A percentile compares a stretch with the other conserved stretches of the same genome.
Conservation (phyloP, 352 stramenopile genomes). For the Phytopythium montanum region DNA sequence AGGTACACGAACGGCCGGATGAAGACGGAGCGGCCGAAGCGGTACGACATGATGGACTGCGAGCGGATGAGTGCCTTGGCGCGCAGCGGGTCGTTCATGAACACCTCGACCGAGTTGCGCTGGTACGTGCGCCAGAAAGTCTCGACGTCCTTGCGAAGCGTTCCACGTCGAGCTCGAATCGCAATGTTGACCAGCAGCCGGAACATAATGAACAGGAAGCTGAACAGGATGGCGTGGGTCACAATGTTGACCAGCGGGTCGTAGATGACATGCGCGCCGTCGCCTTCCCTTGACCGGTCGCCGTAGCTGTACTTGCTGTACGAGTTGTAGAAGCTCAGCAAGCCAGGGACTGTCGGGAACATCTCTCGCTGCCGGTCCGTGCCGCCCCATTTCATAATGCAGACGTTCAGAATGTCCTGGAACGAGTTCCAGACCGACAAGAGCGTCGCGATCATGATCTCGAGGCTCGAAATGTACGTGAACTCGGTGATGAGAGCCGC, state of each 20-base stretch:
- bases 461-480: conserved; percentile 17
- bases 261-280: conserved; percentile 12
- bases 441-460: conserved; percentile 23
- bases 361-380: conserved; percentile 16
- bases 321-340: conserved; percentile 16
- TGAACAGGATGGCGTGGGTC: conserved; percentile 14
- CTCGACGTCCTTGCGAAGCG: conserved; percentile 11
- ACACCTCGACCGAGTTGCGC: conserved; percentile 23
- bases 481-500: conserved; percentile 19
- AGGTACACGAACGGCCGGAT: conserved; percentile 24
- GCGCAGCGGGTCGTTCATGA: conserved; percentile 20
- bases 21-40: conserved; percentile 18
- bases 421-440: conserved; percentile 15
- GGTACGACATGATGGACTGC: conserved; percentile 17
- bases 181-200: conserved; percentile 9
- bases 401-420: conserved; percentile 13
- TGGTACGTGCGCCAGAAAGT: conserved; percentile 19
- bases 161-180: not conserved
- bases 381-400: conserved; percentile 12
- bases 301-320: conserved; percentile 22
- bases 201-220: conserved; percentile 4
- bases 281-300: conserved; percentile 13
- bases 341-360: conserved; percentile 4
- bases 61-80: conserved; percentile 20
- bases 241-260: conserved; percentile 15